Percentiles rank a stretch among this genome's conserved stretches.
Conservation (phyloP, 148 eudicot species). For the Rhododendron ovatum region DNA sequence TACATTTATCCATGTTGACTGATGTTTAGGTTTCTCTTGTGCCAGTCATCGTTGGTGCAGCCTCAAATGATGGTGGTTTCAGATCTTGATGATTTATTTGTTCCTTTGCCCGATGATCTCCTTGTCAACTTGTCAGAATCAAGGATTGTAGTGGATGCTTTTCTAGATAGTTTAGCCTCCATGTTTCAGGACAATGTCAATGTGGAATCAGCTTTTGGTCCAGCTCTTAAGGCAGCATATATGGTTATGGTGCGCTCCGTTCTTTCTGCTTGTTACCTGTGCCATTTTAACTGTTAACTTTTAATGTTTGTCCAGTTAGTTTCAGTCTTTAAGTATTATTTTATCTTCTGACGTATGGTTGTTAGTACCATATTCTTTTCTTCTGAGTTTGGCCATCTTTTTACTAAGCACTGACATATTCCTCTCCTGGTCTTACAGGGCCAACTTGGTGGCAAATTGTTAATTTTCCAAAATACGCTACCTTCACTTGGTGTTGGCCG, state of each 20-base stretch:
- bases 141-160: slow-evolving; percentile 80
- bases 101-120: slow-evolving; percentile 99
- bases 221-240: slow-evolving; percentile 90
- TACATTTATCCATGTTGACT: slow-evolving; percentile 13
- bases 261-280: not conserved
- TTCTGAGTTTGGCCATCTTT: not conserved
- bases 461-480: slow-evolving; percentile 87
- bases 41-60: slow-evolving; percentile 90
- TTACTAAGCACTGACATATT: slow-evolving; percentile 9
- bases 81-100: slow-evolving; percentile 87
- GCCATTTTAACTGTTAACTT: not conserved
- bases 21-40: slow-evolving; percentile 23
- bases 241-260: slow-evolving; percentile 77
- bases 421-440: slow-evolving; percentile 36
- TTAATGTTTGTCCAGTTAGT: not conserved
- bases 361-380: not conserved
- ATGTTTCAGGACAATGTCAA: slow-evolving; percentile 83
- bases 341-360: not conserved
- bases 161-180: slow-evolving; percentile 83
- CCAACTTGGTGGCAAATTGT: slow-evolving; percentile 94
- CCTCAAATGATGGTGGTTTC: slow-evolving; percentile 99
- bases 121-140: slow-evolving; percentile 98
- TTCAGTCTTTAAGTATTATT: not conserved
- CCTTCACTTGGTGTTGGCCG: slow-evolving; percentile 94
- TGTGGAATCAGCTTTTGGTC: slow-evolving; percentile 98